Evolutionary conservation across 23 red algal species (phyloP), one percentile per base, ranked within the genome.

Genomic region (Cyanidioschyzon merolae): DNA sequence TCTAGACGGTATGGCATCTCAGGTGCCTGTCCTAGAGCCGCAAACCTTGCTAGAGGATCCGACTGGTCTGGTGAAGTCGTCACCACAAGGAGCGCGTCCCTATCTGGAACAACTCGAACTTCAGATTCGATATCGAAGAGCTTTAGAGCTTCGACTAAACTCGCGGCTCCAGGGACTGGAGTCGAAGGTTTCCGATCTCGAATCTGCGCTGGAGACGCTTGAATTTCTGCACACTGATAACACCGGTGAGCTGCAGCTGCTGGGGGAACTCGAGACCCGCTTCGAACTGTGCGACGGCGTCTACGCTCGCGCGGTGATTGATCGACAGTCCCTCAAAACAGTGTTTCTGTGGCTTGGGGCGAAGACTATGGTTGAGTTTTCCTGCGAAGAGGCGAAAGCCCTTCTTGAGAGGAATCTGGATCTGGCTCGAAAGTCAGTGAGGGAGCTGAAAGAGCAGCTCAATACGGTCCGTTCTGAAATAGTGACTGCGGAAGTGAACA

Each of bases 361-460:
- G 21, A 88, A 88, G 39, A 80, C 87, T 27, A 90, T 97, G 93
- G 89, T 97, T 37, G 93, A 97, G 74, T 97, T 90, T 82, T 67
- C 83, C 1, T 68, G 85, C 24, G 76, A 82, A 25, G 93, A 97
- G 80, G 93, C 93, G 45, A 58, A 80, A 41, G 57, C 39, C 32
- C 81, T 97, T 32, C 78, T 97, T 37, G 39, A 83, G 3, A 86
- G 79, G 18, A 97, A 97, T 74, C 81, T 90, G 18, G 75, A 68
- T 32, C 68, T 76, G 7, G 88, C 85, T 29, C 37, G 84, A 34
- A 82, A 67, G 50, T 80, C 58, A 41, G 59, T 77, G n/a, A 71
- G 67, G 31, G 83, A 89, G 39, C 83, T 90, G 37, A 76, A 88
- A 36, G 41, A 74, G 0, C 81, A 97, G 34, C 86, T 97, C 34